Evolutionary conservation across 1,139 yeast genomes (phyloP), one percentile per base, ranked within the genome.

Genomic region (Diutina sp.): DNA sequence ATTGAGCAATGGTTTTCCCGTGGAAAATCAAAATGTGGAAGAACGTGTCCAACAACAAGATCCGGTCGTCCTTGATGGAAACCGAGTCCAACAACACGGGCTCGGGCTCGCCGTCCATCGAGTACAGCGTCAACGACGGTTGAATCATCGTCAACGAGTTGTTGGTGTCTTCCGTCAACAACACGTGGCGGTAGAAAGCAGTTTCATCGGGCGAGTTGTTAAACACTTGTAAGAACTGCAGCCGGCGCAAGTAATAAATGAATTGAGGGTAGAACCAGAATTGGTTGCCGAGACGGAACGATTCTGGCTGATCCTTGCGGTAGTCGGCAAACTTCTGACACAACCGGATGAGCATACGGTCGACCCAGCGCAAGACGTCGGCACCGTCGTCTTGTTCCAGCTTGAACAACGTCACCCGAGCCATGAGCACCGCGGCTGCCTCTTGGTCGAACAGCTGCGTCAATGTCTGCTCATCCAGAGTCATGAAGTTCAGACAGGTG

Each of bases 171-270:
- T 93, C 97, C 61, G 91, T 84, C 66, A 90, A 81, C 68, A 93
- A 81, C 47, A 90, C 89, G 70, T 93, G 98, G 69, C 97, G 85
- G 74, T 91, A 91, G 71, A 90, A 93, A 46, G 98, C 97, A 56
- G 99, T 91, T 77, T 93, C 99, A 76, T 93, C 99, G 1, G 99
- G 99, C 21, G 98, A 91, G 72, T 93, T 91, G 73, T 93, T 93
- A 77, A 93, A 93, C 57, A 91, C 97, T 70, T 91, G 97, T 69
- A 93, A 78, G 72, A 93, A 93, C 73, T 91, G 98, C 1, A 97
- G 90, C 72, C 99, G 85, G 76, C 99, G 87, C 73, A 93, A 80
- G 70, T 93, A 95, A 72, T 89, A 93, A 75, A 93, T 89, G 67
- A 93, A 93, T 72, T 93, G 98, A 54, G 99, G 99, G 68, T 89